Conservation (phyloP, 495 filamentous ascomycete species). For the Aspergillus incahuasiensis region DNA sequence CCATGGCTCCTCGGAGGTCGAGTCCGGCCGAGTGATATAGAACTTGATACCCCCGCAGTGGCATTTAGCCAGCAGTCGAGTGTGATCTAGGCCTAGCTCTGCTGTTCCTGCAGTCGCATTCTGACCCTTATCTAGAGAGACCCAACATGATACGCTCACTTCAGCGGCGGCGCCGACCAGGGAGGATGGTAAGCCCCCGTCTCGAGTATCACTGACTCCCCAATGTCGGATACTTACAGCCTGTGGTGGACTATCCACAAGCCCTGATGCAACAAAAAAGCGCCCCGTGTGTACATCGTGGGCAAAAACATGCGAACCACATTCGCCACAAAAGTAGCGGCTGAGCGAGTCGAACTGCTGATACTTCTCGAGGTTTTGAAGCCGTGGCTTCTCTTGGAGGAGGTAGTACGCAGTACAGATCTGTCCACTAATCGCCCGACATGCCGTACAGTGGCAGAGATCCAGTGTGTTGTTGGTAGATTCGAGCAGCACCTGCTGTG, state of each 20-base stretch:
- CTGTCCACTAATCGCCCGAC: slow-evolving; percentile 55
- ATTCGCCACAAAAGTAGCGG: slow-evolving; percentile 65
- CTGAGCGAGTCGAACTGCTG: slow-evolving; percentile 40
- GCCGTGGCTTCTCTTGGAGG: slow-evolving; percentile 29
- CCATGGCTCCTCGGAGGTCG: slow-evolving; percentile 31
- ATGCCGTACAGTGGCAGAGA: slow-evolving; percentile 63
- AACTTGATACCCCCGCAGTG: slow-evolving; percentile 43
- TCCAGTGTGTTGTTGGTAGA: slow-evolving; percentile 27
- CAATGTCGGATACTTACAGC: slow-evolving; percentile 44
- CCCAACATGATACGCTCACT: slow-evolving; percentile 15
- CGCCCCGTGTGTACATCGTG: slow-evolving; percentile 25
- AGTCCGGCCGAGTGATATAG: slow-evolving; percentile 39
- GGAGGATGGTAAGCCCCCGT: slow-evolving; percentile 56
- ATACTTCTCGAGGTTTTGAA: slow-evolving; percentile 45
- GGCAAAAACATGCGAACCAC: slow-evolving; percentile 60
- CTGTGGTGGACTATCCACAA: slow-evolving; percentile 29
- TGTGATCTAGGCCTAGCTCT: neutral
- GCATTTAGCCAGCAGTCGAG: slow-evolving; percentile 33
- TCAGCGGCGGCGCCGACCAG: slow-evolving; percentile 25
- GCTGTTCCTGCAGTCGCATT: neutral
- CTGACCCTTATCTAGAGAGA: slow-evolving; percentile 17
- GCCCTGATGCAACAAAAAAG: slow-evolving; percentile 42
- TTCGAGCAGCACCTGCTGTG: slow-evolving; percentile 38
- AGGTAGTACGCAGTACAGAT: slow-evolving; percentile 51
- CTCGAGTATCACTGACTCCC: slow-evolving; percentile 45